Evolutionary conservation across 2,329 filamentous ascomycete species (phyloP), one percentile per base, ranked within the genome.

Genomic region (Claviceps cyperi): DNA sequence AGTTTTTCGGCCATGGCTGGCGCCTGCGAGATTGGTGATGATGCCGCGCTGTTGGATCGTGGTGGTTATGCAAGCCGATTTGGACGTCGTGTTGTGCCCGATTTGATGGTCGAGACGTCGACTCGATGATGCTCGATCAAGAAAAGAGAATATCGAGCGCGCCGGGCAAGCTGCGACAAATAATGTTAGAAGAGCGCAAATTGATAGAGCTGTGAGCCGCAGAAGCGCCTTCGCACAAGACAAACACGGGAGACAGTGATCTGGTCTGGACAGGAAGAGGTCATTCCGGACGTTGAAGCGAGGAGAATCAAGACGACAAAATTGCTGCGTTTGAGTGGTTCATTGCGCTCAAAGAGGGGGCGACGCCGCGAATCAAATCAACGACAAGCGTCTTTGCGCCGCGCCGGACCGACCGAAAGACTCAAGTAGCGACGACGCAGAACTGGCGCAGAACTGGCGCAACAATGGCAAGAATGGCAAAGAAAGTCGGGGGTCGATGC

Each of bases 1-100:
- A 80, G 71, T 63, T 71, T 77, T 58, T 80, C 77, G 58, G 73
- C 72, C 75, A 79, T 73, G 61, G 48, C 54, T 51, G 54, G 50
- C 47, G 47, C 37, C 49, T 50, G 48, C 21, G 15, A 28, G 24
- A 28, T 28, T 50, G 46, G 44, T 21, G 28, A 32, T 14, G 11
- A 14, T n/a, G 22, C 32, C 48, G 43, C 5, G 45, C 24, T 36
- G 47, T 35, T 47, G 19, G 50, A 49, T n/a, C 15, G 15, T 44
- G 15, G 6, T 13, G 19, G 4, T 19, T 2, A 22, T 39, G 8
- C 7, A n/a, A n/a, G n/a, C 6, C 9, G 7, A 9, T n/a, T 39
- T 15, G 8, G 37, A 4, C 8, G 37, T n/a, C 15, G 15, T 39
- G 37, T 17, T 39, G 14, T 39, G 37, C 15, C 28, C 17, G n/a